A percentile compares a stretch with the other conserved stretches of the same genome.
phyloP scores from a whole-genome alignment of 352 stramenopile species.

The Globisporangium cederbergense region DNA sequence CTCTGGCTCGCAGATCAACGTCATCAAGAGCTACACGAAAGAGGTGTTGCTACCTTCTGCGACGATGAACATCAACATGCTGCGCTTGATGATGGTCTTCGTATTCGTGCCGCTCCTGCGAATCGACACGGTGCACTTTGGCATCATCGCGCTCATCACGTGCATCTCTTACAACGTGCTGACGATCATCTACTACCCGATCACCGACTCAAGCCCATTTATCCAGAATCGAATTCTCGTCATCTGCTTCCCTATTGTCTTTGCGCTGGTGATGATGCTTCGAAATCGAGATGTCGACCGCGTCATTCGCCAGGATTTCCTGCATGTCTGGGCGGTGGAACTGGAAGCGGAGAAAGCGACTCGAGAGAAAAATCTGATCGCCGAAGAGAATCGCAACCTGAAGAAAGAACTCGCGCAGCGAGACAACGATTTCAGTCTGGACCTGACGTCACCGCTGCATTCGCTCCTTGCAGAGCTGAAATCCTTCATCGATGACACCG shows the following conservation, averaged over 20 bases:
- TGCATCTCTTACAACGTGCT: slow-evolving; percentile 62
- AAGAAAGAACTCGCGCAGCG: slow-evolving; percentile 75
- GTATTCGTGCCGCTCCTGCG: slow-evolving; percentile 70
- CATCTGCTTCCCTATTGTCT: slow-evolving; percentile 65
- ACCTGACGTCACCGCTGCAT: slow-evolving; percentile 70
- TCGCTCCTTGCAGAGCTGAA: slow-evolving; percentile 73
- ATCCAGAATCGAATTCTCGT: slow-evolving; percentile 66
- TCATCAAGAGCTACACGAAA: slow-evolving; percentile 61
- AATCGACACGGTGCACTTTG: slow-evolving; percentile 73
- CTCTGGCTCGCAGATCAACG: slow-evolving; percentile 45
- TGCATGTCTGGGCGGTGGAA: slow-evolving; percentile 77
- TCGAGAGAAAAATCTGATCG: slow-evolving; percentile 76
- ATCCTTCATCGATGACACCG: slow-evolving; percentile 64
- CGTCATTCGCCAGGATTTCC: slow-evolving; percentile 74
- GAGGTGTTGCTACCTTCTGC: slow-evolving; percentile 59
- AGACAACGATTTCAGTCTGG: slow-evolving; percentile 69
- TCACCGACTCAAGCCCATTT: slow-evolving; percentile 53
- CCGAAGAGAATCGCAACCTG: slow-evolving; percentile 74
- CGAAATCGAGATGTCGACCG: slow-evolving; percentile 74
- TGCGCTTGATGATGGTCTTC: slow-evolving; percentile 74
- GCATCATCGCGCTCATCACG: slow-evolving; percentile 45
- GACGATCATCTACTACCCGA: slow-evolving; percentile 62
- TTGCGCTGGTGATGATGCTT: slow-evolving; percentile 65
- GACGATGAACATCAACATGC: slow-evolving; percentile 80
- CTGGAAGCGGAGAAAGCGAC: slow-evolving; percentile 67